phyloP scores from a whole-genome alignment of 2,329 filamentous ascomycete genomes.

The Nannizzia gypsea region DNA sequence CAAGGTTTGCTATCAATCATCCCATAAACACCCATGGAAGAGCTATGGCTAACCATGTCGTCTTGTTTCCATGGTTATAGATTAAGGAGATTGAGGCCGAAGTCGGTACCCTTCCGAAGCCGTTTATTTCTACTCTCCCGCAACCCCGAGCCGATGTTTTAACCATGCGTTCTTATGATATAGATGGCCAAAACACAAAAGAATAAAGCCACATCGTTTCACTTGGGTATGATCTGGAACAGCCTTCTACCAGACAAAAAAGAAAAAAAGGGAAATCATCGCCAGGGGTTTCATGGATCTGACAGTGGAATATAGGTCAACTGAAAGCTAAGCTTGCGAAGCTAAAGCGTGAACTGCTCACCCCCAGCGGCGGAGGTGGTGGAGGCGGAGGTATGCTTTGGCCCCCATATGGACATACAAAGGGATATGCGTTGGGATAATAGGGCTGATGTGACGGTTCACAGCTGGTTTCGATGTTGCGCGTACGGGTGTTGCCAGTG shows the following conservation, averaged over 20 bases:
- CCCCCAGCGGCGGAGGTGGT: slow-evolving; percentile 64
- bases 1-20: slow-evolving; percentile 50
- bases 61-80: slow-evolving; percentile 37
- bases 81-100: slow-evolving; percentile 96
- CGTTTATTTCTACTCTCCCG: background rate
- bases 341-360: slow-evolving; percentile 89
- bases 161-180: slow-evolving; percentile 13
- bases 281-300: background rate
- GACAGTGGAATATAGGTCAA: slow-evolving; percentile 44
- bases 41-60: slow-evolving; percentile 23
- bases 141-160: slow-evolving; percentile 11
- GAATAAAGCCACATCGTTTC: slow-evolving; percentile 89
- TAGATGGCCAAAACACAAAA: slow-evolving; percentile 95
- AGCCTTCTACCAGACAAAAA: background rate
- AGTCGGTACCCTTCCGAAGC: slow-evolving; percentile 42
- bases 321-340: slow-evolving; percentile 97
- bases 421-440: background rate
- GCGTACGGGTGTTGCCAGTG: slow-evolving; percentile 89
- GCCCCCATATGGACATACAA: background rate
- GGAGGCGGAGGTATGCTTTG: slow-evolving; percentile 53
- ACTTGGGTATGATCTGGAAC: slow-evolving; percentile 51
- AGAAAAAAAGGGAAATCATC: too few relatives aligned
- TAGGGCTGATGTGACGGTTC: slow-evolving; percentile 2
- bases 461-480: slow-evolving; percentile 87
- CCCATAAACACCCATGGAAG: slow-evolving; percentile 7